A percentile compares a stretch with the other conserved stretches of the same genome.
Conservation (phyloP, 305 asterid genomes). For the Fraxinus baroniana region DNA sequence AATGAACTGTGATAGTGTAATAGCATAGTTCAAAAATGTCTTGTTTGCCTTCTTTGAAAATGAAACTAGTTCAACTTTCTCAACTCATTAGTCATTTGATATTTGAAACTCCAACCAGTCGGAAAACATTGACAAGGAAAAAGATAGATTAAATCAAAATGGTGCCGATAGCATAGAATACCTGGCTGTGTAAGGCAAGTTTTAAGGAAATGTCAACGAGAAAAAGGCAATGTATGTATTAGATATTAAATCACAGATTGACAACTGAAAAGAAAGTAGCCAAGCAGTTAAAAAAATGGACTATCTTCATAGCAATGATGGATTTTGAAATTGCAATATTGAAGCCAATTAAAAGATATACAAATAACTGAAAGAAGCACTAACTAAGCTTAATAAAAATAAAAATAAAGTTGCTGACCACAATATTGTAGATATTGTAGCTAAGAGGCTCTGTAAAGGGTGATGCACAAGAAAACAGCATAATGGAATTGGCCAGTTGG, state of each 20-base stretch:
- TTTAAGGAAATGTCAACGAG: not conserved
- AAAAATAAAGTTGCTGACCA: not conserved
- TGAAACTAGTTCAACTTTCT: not conserved
- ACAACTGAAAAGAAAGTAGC: not conserved
- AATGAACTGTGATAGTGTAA: constrained; percentile 1
- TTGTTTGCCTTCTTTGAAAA: constrained; percentile 3
- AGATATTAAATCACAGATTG: not conserved
- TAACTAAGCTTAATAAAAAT: not conserved
- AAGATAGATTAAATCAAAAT: not conserved
- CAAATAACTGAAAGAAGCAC: not conserved
- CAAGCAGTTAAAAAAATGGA: not conserved
- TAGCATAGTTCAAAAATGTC: not conserved
- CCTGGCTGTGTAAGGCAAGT: not conserved
- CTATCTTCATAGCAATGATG: not conserved
- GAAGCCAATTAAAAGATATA: not conserved
- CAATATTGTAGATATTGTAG: not conserved
- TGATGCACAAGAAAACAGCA: not conserved
- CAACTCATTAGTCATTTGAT: not conserved
- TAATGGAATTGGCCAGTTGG: not conserved
- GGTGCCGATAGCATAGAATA: not conserved
- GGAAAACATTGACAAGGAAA: not conserved
- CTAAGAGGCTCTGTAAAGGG: not conserved
- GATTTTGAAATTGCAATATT: not conserved
- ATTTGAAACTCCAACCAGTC: not conserved
- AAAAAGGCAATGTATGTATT: not conserved